Base-by-base conservation (phyloP, 495 filamentous ascomycete genomes). In the Penicillium alfredii region DNA sequence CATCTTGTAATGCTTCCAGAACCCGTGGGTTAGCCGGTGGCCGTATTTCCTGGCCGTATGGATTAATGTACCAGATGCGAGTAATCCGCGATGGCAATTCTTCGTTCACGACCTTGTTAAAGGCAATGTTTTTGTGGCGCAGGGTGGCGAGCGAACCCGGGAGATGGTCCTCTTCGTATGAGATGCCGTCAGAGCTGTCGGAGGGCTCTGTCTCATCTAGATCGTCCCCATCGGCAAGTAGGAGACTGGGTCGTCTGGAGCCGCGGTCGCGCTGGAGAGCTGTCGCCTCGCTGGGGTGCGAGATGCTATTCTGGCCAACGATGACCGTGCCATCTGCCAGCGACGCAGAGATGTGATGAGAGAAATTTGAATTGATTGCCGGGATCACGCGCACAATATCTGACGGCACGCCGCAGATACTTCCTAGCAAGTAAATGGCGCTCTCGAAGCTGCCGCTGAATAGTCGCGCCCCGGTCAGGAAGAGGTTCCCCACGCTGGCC, bases 61-160 rank as follows among this genome's bases (percentile, higher is more conserved):
- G 88, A 58, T 94, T 96, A 62, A 97, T 96, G 64, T 96, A 97
- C 87, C 86, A 96, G 44, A 97, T 73, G 5, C 90, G 72, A 46
- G 76, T 64, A 45, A 97, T 94, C 23, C 82, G 76, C 5, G 81
- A 73, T 0, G 83, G 73, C 6, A 96, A 72, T 35, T 87, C 83
- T 27, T 80, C 72, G 49, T 82, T 72, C n/a, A 71, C 49, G 27
- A 64, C 55, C 58, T 97, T 97, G 63, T 67, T 77, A 63, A 94
- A 92, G 15, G 64, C 60, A 46, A 96, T 85, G 50, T 88, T 82
- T 30, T 79, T 84, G 35, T 82, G 76, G 9, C 87, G 78, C 0
- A 97, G 76, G 0, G 74, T 82, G 3, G 87, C 84, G 1, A 93
- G 72, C 1, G 80, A 83, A 24, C 89, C 90, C 0, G 90, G 90